Percentiles rank a stretch among this genome's conserved stretches.
These are phyloP conservation scores for Trametes cingulata DNA, from an alignment of 768 basidiomycete genomes.

Conservation along the genomic window DNA sequence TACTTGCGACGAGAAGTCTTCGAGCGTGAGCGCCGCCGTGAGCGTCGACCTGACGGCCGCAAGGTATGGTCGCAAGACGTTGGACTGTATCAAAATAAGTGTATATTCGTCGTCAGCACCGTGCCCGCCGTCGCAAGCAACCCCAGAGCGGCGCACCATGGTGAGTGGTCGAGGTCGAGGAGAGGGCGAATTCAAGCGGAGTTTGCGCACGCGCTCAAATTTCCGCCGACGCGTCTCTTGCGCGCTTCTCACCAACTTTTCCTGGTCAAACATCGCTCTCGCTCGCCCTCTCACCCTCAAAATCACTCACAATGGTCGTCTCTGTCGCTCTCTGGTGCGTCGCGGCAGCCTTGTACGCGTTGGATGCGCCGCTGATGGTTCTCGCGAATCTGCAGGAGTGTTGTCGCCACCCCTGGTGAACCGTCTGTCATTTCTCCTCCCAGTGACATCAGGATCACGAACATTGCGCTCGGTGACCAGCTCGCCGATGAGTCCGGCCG, in stretches of 20 bases:
- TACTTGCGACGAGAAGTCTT: conserved; percentile 98
- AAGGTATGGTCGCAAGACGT: conserved; percentile 93
- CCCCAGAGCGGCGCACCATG: conserved; percentile 20
- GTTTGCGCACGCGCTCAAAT: conserved; percentile 24
- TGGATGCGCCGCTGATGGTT: conserved; percentile 10
- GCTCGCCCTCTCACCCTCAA: neutral
- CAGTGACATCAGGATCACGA: conserved; percentile 77
- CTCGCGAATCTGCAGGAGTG: conserved; percentile 49
- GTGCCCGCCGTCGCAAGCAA: neutral
- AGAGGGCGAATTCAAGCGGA: conserved; percentile 21
- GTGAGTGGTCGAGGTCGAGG: conserved; percentile 12
- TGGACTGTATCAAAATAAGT: conserved; percentile 62
- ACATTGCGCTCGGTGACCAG: conserved; percentile 76
- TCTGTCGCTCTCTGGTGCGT: conserved; percentile 70
- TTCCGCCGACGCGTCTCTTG: conserved; percentile 16
- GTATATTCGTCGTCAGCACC: neutral
- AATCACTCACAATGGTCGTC: conserved; percentile 47
- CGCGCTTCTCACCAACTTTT: conserved; percentile 21
- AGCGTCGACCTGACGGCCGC: conserved; percentile 94
- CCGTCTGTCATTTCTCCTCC: conserved; percentile 57
- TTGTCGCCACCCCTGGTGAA: conserved; percentile 58
- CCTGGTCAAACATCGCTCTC: neutral
- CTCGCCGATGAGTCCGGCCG: conserved; percentile 60
- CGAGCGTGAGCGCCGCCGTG: conserved; percentile 95
- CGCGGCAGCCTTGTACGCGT: neutral